These are phyloP conservation scores for Agaricus blazei DNA, from an alignment of 768 basidiomycete species.

Conservation along the genomic window DNA sequence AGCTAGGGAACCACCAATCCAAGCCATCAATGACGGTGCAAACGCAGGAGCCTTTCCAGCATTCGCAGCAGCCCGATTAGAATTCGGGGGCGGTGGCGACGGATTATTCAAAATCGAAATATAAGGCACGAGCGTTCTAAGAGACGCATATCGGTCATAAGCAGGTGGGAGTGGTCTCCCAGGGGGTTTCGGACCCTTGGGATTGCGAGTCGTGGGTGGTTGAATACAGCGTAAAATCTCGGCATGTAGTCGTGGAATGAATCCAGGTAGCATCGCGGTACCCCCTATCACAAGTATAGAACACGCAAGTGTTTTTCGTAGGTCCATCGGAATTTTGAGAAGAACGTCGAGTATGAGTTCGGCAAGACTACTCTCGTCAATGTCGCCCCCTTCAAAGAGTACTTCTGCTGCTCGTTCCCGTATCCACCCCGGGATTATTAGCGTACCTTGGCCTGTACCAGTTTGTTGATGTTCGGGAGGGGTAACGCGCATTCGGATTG, in stretches of 20 bases:
- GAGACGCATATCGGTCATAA: slow-evolving; percentile 70
- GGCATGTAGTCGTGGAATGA: slow-evolving; percentile 81
- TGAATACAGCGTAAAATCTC: slow-evolving; percentile 66
- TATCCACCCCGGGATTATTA: slow-evolving; percentile 93
- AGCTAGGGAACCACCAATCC: slow-evolving; percentile 92
- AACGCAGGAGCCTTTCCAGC: slow-evolving; percentile 89
- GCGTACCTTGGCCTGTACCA: slow-evolving; percentile 70
- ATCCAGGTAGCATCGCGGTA: slow-evolving; percentile 87
- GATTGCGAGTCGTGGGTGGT: slow-evolving; percentile 18
- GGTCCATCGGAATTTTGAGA: slow-evolving; percentile 85
- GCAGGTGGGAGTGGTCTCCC: slow-evolving; percentile 36
- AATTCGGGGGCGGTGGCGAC: slow-evolving; percentile 44
- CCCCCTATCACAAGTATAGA: slow-evolving; percentile 88
- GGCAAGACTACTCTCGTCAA: slow-evolving; percentile 81
- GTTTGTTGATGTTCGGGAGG: slow-evolving; percentile 58
- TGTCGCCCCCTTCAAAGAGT: slow-evolving; percentile 84
- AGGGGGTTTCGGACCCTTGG: slow-evolving; percentile 26
- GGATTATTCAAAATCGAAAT: slow-evolving; percentile 88
- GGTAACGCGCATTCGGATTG: slow-evolving; percentile 62
- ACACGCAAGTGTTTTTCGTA: slow-evolving; percentile 77
- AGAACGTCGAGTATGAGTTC: slow-evolving; percentile 77
- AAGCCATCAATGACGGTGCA: slow-evolving; percentile 71
- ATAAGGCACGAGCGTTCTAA: slow-evolving; percentile 67
- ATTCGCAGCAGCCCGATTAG: slow-evolving; percentile 50
- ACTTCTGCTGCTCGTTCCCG: slow-evolving; percentile 89